Percentiles rank a stretch among this genome's conserved stretches.
Conservation (phyloP, 2,329 filamentous ascomycete genomes). For the Fusarium compactum region DNA sequence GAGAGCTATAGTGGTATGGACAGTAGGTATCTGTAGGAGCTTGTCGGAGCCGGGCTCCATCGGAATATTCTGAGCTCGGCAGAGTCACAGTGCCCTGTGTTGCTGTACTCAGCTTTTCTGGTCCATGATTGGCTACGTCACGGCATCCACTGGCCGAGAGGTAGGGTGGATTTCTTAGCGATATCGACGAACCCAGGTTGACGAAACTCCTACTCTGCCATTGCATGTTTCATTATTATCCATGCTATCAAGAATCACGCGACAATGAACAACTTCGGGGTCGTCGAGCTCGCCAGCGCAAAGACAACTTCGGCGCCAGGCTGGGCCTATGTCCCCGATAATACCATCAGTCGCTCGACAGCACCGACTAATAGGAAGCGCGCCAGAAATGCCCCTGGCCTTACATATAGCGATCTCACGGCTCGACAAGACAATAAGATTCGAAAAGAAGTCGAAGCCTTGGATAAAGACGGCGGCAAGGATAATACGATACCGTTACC, state of each 20-base stretch:
- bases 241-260: slow-evolving; percentile 9
- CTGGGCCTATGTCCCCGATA: slow-evolving; percentile 92
- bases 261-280: slow-evolving; percentile 76
- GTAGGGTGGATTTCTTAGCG: slow-evolving; percentile 38
- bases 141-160: slow-evolving; percentile 21
- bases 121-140: slow-evolving; percentile 47
- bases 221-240: slow-evolving; percentile 3
- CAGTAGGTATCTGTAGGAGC: slow-evolving; percentile 3
- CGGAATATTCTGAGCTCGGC: slow-evolving; percentile 47
- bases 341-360: slow-evolving; percentile 68
- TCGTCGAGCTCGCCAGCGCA: slow-evolving; percentile 83
- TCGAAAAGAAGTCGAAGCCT: slow-evolving; percentile 81
- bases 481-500: slow-evolving; percentile 80
- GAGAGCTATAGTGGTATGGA: slow-evolving; percentile 17
- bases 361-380: slow-evolving; percentile 76
- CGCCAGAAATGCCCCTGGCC: slow-evolving; percentile 67
- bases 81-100: slow-evolving; percentile 14
- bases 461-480: slow-evolving; percentile 83
- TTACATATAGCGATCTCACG: slow-evolving; percentile 73
- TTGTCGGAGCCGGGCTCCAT: slow-evolving; percentile 38
- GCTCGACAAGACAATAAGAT: slow-evolving; percentile 87
- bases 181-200: slow-evolving; percentile 8
- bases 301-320: slow-evolving; percentile 80
- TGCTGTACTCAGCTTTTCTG: slow-evolving; percentile 24
- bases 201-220: background rate